Evolutionary conservation across 2,329 filamentous ascomycete genomes (phyloP).

Genomic region (Coniochaeta ligniaria): DNA sequence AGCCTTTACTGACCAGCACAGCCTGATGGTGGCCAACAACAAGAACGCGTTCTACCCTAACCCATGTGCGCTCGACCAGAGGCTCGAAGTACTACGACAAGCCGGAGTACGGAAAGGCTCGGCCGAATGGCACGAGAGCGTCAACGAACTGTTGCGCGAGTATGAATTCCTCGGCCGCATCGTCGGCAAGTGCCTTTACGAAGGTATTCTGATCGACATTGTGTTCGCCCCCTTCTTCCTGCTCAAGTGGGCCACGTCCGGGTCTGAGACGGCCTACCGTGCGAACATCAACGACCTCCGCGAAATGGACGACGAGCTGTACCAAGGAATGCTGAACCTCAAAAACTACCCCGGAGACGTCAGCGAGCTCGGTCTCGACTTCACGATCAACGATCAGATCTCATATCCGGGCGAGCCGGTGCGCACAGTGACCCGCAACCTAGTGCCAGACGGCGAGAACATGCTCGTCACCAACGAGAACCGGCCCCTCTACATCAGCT

Average conservation of each 20-base stretch:
- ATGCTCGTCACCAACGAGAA: constrained; percentile 85
- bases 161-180: constrained; percentile 92
- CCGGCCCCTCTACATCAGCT: constrained; percentile 86
- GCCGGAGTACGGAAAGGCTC: constrained; percentile 44
- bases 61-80: constrained; percentile 66
- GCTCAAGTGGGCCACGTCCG: constrained; percentile 83
- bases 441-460: constrained; percentile 71
- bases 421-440: constrained; percentile 63
- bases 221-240: constrained; percentile 94
- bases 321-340: constrained; percentile 73
- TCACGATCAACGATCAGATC: constrained; percentile 73
- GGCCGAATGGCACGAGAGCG: constrained; percentile 46
- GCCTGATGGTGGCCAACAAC: constrained; percentile 76
- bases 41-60: constrained; percentile 87
- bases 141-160: constrained; percentile 57
- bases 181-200: constrained; percentile 94
- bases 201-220: constrained; percentile 90
- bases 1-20: constrained; percentile 59
- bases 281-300: constrained; percentile 92
- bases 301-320: constrained; percentile 84
- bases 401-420: constrained; percentile 37
- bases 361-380: constrained; percentile 74
- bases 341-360: constrained; percentile 85
- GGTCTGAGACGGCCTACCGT: constrained; percentile 57
- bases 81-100: constrained; percentile 49